These are phyloP conservation scores for Batrachochytrium dendrobatidis DNA, from an alignment of 371 early-diverging fungal species.

Conservation along the genomic window DNA sequence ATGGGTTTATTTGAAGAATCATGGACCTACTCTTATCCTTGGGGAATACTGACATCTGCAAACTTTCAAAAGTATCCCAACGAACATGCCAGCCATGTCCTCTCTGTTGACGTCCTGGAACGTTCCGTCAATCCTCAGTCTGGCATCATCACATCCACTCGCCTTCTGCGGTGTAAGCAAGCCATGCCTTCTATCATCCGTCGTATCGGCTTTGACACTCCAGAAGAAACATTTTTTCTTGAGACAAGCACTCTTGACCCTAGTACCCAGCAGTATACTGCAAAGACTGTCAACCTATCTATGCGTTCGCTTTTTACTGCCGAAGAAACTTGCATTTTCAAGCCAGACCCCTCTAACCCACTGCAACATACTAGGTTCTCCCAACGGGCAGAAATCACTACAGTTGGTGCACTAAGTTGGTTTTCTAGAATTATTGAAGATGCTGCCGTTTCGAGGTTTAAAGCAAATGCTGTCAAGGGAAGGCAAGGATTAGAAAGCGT, in stretches of 20 bases:
- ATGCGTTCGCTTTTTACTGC: slow-evolving; percentile 63
- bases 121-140: slow-evolving; percentile 73
- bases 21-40: slow-evolving; percentile 65
- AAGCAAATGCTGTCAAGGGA: slow-evolving; percentile 66
- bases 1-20: slow-evolving; percentile 75
- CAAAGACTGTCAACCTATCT: slow-evolving; percentile 42
- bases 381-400: slow-evolving; percentile 75
- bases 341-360: slow-evolving; percentile 11
- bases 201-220: slow-evolving; percentile 24
- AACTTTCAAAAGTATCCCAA: slow-evolving; percentile 97
- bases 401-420: slow-evolving; percentile 63
- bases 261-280: slow-evolving; percentile 54
- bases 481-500: slow-evolving; percentile 32
- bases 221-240: slow-evolving; percentile 70
- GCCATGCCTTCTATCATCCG: slow-evolving; percentile 58
- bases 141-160: slow-evolving; percentile 79
- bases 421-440: slow-evolving; percentile 81
- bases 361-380: slow-evolving; percentile 57
- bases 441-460: slow-evolving; percentile 74
- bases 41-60: slow-evolving; percentile 81
- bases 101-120: slow-evolving; percentile 81
- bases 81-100: slow-evolving; percentile 80
- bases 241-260: slow-evolving; percentile 84
- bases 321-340: slow-evolving; percentile 77
- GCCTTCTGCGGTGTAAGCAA: slow-evolving; percentile 83